phyloP scores from a whole-genome alignment of 108 stramenopile genomes.

The Epipyxis sp. region DNA sequence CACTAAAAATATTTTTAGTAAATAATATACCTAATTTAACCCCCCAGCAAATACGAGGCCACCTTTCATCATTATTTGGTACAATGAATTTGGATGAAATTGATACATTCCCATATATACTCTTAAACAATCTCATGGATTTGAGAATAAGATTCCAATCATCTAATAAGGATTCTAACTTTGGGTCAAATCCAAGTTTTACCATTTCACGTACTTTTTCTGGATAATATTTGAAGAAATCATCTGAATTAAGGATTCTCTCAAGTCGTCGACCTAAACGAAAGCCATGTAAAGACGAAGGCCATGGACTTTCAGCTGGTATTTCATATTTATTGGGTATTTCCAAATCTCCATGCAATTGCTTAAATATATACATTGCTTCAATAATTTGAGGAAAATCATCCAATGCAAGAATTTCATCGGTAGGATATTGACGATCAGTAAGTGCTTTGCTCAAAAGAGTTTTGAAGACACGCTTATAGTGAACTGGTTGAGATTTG shows the following conservation, averaged over 20 bases:
- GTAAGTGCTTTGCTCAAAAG: too few relatives aligned
- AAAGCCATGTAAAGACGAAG: background rate
- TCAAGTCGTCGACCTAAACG: background rate
- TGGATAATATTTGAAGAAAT: background rate
- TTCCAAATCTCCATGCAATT: background rate
- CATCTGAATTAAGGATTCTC: background rate
- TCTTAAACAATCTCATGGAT: background rate
- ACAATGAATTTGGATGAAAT: background rate
- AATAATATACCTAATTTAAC: too few relatives aligned
- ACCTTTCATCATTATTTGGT: background rate
- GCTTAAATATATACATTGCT: background rate
- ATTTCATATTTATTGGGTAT: background rate
- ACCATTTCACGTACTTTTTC: background rate
- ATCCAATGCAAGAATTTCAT: background rate
- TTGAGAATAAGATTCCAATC: background rate
- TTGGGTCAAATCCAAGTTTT: background rate
- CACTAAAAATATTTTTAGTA: too few relatives aligned
- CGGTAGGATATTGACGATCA: too few relatives aligned
- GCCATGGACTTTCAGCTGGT: background rate
- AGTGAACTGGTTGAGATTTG: too few relatives aligned
- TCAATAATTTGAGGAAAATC: background rate
- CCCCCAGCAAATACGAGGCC: background rate
- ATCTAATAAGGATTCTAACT: background rate
- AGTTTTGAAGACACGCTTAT: too few relatives aligned
- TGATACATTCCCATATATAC: background rate